Conservation (phyloP, 495 filamentous ascomycete genomes). For the Pyronema domesticum region DNA sequence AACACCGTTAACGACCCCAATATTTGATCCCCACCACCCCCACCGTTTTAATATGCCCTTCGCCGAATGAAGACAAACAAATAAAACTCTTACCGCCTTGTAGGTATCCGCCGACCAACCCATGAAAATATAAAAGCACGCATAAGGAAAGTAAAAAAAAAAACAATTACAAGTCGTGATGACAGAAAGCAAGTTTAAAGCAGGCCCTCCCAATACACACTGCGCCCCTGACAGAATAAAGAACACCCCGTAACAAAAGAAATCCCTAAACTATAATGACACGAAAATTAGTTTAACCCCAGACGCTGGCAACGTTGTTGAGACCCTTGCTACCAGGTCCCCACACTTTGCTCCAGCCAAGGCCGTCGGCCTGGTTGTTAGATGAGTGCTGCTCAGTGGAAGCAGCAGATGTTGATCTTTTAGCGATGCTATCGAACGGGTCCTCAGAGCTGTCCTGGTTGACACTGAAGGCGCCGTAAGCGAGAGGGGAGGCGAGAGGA, state of each 20-base stretch:
- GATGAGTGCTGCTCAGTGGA: slow-evolving; percentile 37
- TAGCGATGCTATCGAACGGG: slow-evolving; percentile 26
- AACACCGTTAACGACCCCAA: slow-evolving; percentile 2
- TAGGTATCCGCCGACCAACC: slow-evolving; percentile 24
- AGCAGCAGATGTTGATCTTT: slow-evolving; percentile 41
- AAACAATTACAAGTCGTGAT: slow-evolving; percentile 26
- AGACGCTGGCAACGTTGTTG: slow-evolving; percentile 23
- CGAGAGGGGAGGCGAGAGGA: slow-evolving; percentile 73
- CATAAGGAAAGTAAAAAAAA: slow-evolving; percentile 12
- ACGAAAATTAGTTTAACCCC: slow-evolving; percentile 17
- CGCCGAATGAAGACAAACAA: slow-evolving; percentile 19
- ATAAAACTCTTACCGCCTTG: slow-evolving; percentile 25
- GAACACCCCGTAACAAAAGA: slow-evolving; percentile 21
- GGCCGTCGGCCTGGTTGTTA: slow-evolving; percentile 22
- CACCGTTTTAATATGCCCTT: slow-evolving; percentile 24
- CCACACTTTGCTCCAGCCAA: slow-evolving; percentile 32
- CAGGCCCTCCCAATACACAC: slow-evolving; percentile 26
- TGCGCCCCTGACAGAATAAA: slow-evolving; percentile 26
- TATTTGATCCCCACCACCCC: not conserved
- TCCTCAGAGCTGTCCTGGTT: slow-evolving; percentile 33
- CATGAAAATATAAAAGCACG: slow-evolving; percentile 7
- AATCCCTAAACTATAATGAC: slow-evolving; percentile 20
- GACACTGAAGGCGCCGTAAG: slow-evolving; percentile 43
- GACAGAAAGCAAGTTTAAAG: slow-evolving; percentile 24
- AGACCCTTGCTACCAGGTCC: slow-evolving; percentile 33